Evolutionary conservation across 2,329 filamentous ascomycete species (phyloP), one percentile per base, ranked within the genome.

Genomic region (Dactylellina haptotyla): DNA sequence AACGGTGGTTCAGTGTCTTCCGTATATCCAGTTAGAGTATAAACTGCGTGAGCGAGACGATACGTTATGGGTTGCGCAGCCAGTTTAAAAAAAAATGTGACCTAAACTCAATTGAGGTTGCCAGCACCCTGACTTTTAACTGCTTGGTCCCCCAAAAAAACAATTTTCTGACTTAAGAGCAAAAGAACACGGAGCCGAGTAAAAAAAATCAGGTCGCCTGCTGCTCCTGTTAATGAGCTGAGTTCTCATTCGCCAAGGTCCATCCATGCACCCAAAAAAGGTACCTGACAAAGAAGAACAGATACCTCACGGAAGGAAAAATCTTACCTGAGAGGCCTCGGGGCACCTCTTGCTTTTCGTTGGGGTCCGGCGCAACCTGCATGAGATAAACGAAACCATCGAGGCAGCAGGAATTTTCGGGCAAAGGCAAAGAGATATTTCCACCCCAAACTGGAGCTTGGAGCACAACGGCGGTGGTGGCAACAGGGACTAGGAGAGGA

Each of bases 41-140:
- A 72, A 72, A 61, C 67, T 64, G 54, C 43, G 46, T 51, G 53
- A 72, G 59, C 65, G 25, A 59, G 32, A 43, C 41, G 66, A 71
- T 63, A 71, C 64, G 67, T 72, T 53, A 65, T 65, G 51, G 67
- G 67, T 72, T 72, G 67, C 53, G 67, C 50, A 59, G 65, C 66
- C 58, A 50, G 58, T 32, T 10, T 45, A 62, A 46, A 63, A 62
- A 62, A 69, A 70, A 71, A 71, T 58, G 53, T 64, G 67, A 72
- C 37, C 67, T 72, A 72, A 65, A 64, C 59, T 64, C 45, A 65
- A 64, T 72, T 39, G 45, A 61, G 67, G 58, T 30, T 20, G 45
- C 67, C 67, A 58, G 54, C 51, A 72, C 67, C 67, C 61, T 72
- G 67, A 72, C 59, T 72, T 72, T 72, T 72, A 72, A 72, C 59